phyloP scores from a whole-genome alignment of 495 filamentous ascomycete species.

The Penicillium riverlandense region DNA sequence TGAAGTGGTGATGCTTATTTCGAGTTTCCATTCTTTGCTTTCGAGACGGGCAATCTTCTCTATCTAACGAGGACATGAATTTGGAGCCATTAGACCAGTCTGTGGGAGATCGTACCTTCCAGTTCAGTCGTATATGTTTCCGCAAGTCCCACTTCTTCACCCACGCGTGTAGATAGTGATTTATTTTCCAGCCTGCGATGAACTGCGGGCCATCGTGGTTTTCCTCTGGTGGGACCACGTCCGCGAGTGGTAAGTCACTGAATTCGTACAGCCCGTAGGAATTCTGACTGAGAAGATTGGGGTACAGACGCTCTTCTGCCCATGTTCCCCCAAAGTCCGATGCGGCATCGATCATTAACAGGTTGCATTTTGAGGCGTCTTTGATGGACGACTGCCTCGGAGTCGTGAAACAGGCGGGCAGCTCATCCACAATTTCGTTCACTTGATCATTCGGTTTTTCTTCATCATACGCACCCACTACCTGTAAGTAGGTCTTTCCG shows the following conservation, averaged over 20 bases:
- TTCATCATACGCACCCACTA: slow-evolving; percentile 15
- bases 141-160: slow-evolving; percentile 49
- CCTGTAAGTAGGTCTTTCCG: slow-evolving; percentile 52
- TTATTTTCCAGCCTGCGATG: slow-evolving; percentile 56
- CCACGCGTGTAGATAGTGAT: slow-evolving; percentile 55
- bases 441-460: neutral
- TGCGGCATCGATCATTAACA: slow-evolving; percentile 41
- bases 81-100: too few relatives aligned
- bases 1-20: slow-evolving; percentile 2
- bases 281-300: slow-evolving; percentile 31
- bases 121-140: slow-evolving; percentile 43
- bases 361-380: slow-evolving; percentile 16
- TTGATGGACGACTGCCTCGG: neutral
- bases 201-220: slow-evolving; percentile 44
- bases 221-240: slow-evolving; percentile 14
- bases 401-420: slow-evolving; percentile 8
- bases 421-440: neutral
- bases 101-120: slow-evolving; percentile 31
- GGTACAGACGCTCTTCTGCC: slow-evolving; percentile 52
- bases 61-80: slow-evolving; percentile 9
- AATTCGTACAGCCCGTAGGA: slow-evolving; percentile 32
- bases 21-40: slow-evolving; percentile 19
- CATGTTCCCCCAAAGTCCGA: slow-evolving; percentile 58
- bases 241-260: slow-evolving; percentile 54
- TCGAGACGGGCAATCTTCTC: slow-evolving; percentile 14